These are phyloP conservation scores for Brettanomyces anomalus DNA, from an alignment of 805 yeast genomes.

Conservation along the genomic window DNA sequence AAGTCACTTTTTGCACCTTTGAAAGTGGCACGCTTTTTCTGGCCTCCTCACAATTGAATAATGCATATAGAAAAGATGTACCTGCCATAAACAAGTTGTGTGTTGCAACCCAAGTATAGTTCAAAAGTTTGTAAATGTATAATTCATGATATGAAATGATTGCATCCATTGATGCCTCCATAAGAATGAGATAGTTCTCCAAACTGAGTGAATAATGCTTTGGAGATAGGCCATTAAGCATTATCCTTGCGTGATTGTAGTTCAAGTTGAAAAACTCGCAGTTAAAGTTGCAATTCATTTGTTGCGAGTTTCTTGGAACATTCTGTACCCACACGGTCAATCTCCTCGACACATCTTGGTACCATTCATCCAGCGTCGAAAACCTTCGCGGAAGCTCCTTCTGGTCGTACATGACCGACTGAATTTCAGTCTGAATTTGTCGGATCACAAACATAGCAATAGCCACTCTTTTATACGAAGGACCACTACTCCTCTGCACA, in stretches of 20 bases:
- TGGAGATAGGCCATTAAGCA: conserved; percentile 74
- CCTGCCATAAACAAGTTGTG: conserved; percentile 88
- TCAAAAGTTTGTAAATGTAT: conserved; percentile 47
- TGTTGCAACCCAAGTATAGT: conserved; percentile 90
- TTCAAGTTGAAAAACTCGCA: conserved; percentile 62
- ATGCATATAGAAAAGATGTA: conserved; percentile 68
- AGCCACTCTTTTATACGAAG: conserved; percentile 60
- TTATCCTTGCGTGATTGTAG: conserved; percentile 64
- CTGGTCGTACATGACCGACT: conserved; percentile 60
- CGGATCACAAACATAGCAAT: conserved; percentile 61
- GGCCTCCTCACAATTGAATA: conserved; percentile 58
- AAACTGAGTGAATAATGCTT: conserved; percentile 44
- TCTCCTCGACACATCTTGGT: conserved; percentile 36
- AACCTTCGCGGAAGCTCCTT: conserved; percentile 64
- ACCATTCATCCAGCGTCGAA: conserved; percentile 52
- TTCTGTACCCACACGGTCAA: conserved; percentile 55
- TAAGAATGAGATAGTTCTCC: conserved; percentile 47
- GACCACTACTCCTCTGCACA: conserved; percentile 24
- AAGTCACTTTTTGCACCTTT: conserved; percentile 40
- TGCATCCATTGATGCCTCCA: conserved; percentile 57
- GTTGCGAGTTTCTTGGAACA: conserved; percentile 45
- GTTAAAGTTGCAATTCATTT: conserved; percentile 71
- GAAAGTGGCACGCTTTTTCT: conserved; percentile 35
- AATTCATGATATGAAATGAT: conserved; percentile 55
- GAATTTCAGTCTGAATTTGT: conserved; percentile 69